These are phyloP conservation scores for Colletotrichum lindemuthianum DNA, from an alignment of 2,329 filamentous ascomycete genomes.

Conservation along the genomic window DNA sequence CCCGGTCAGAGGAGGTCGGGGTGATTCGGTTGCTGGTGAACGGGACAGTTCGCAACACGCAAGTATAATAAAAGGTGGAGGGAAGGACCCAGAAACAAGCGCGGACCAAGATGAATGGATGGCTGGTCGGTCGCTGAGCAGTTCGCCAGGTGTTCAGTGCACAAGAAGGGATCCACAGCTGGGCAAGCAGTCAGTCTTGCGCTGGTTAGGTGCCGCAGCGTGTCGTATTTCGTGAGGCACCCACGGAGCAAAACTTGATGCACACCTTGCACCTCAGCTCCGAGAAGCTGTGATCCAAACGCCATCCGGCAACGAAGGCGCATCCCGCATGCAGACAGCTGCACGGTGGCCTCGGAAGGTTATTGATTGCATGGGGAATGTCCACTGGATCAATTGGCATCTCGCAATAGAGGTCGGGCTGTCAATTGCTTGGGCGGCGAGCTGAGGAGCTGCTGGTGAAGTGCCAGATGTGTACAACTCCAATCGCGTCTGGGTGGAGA, in stretches of 20 bases:
- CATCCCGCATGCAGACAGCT: constrained; percentile 9
- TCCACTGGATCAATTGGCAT: constrained; percentile 16
- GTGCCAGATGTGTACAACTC: constrained; percentile 5
- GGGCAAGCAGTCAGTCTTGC: neutral
- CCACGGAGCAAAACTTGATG: neutral
- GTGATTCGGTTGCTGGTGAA: constrained; percentile 16
- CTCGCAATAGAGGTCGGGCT: constrained; percentile 8
- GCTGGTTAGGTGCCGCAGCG: too few relatives aligned
- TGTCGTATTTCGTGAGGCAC: too few relatives aligned
- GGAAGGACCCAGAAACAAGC: constrained; percentile 29
- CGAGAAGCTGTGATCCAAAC: constrained; percentile 7
- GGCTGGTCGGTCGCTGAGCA: constrained; percentile 15
- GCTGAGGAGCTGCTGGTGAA: constrained; percentile 7
- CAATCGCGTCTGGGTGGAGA: neutral
- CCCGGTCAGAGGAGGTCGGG: constrained; percentile 12
- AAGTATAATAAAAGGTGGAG: constrained; percentile 26
- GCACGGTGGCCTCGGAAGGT: neutral
- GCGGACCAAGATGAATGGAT: constrained; percentile 9
- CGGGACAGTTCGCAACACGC: neutral
- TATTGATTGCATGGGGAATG: constrained; percentile 1
- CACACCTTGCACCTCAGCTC: neutral
- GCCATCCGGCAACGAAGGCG: constrained; percentile 15
- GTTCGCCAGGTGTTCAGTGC: constrained; percentile 1
- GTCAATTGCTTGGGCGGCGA: constrained; percentile 20
- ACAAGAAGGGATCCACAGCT: too few relatives aligned